Evolutionary conservation across 257 asterid species (phyloP), one percentile per base, ranked within the genome.

Genomic region (Schizonepeta tenuifolia): DNA sequence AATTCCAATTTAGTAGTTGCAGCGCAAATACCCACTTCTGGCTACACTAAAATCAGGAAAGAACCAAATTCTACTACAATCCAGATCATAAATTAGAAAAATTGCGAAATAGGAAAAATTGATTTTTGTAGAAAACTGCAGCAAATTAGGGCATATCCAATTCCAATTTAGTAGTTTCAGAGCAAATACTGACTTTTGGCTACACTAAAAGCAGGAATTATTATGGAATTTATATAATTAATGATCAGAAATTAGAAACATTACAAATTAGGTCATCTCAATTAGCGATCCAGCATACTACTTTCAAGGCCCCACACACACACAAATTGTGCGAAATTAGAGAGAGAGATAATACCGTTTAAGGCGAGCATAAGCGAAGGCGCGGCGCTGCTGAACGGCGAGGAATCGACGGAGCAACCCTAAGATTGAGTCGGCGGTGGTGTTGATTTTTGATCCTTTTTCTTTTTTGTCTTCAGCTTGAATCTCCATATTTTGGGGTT

Each of bases 301-400:
- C 22, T 46, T 24, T 28, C 33, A 28, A 28, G 33, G 33, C 33
- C 50, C 18, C 67, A 36, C 53, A 24, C 21, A 9, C 20, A 20
- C 21, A 15, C 9, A 40, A 14, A 57, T 7, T 57, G 31, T 21
- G n/a, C n/a, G n/a, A n/a, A n/a, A n/a, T n/a, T n/a, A n/a, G 2
- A 7, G 43, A 38, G 14, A 22, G 55, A 46, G 28, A 46, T 18
- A 36, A 11, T 72, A 93, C 98, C 96, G 84, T 79, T 91, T 93
- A 18, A 91, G 96, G 69, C 86, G 90, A 44, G 96, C 81, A 78
- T 93, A 93, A 70, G 97, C 96, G 67, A 78, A 87, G 71, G 97
- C 96, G 57, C 98, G 90, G 65, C 96, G 94, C 82, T 87, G 85
- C 86, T 93, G 98, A 55, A 93, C 83, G 6, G 81, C 67, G 59